Evolutionary conservation across 2,329 filamentous ascomycete genomes (phyloP), one percentile per base, ranked within the genome.

Genomic region (Fusarium sacchari): DNA sequence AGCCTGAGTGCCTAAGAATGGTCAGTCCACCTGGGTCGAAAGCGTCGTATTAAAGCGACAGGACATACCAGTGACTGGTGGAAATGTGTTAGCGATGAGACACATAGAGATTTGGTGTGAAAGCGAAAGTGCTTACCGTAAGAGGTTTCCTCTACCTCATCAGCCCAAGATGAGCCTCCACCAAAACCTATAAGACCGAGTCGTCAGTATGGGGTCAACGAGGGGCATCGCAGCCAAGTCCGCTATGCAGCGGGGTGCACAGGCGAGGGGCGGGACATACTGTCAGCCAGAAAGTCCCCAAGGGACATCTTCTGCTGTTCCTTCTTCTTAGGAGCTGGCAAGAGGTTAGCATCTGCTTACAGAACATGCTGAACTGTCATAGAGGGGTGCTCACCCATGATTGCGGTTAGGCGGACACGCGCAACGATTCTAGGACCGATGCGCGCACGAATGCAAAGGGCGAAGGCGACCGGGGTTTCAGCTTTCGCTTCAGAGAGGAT

Each of bases 231-330:
- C 56, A 69, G 61, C 64, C 64, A 74, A 65, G 69, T 63, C 65
- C 65, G 64, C 57, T 56, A 64, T 76, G 68, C 64, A 71, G 74
- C 70, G 71, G 74, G 69, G 70, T 69, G 59, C 75, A 47, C 56
- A 68, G 68, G 71, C 65, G 62, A 88, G 70, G 76, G 74, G 77
- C 63, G 64, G 60, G 64, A 81, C 94, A 85, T 89, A 98, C 96
- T 92, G 84, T 98, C 94, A 82, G 89, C 89, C 88, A 99, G 90
- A 90, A 99, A 99, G 86, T 94, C 94, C 88, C 94, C 94, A 82
- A 98, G 92, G 88, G 94, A 94, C 93, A 99, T 96, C 89, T 97
- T 99, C 91, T 97, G 93, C 84, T 91, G 89, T 86, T 97, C 92
- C 88, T 94, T 93, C 88, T 97, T 97, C 84, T 95, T 94, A 78